Percentiles rank a stretch among this genome's conserved stretches.
Conservation (phyloP, 2,329 filamentous ascomycete species). For the Verticillium isaacii region DNA sequence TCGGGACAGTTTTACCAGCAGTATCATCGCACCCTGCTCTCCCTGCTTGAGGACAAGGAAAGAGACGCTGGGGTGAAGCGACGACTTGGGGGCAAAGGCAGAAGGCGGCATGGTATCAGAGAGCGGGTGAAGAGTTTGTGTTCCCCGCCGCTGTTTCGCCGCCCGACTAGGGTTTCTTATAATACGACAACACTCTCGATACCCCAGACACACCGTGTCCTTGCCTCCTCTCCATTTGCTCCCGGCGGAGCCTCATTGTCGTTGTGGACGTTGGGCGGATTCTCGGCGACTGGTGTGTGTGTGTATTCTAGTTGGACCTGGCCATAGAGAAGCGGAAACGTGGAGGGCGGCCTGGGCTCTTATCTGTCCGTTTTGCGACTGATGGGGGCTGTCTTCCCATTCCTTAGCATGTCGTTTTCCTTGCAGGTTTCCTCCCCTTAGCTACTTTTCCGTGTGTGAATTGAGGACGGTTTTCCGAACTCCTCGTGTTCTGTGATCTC, state of each 20-base stretch:
- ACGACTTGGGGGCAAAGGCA: not conserved
- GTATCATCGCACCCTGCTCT: not conserved
- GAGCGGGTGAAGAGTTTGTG: not conserved
- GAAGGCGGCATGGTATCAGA: not conserved
- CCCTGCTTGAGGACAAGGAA: constrained; percentile 4
- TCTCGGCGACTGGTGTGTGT: not conserved
- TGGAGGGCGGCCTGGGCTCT: not conserved
- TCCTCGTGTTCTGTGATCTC: not conserved
- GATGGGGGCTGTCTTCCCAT: not conserved
- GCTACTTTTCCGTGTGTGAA: constrained; percentile 4
- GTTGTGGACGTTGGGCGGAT: not conserved
- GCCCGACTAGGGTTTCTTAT: not conserved
- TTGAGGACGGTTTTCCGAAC: constrained; percentile 2
- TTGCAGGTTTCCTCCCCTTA: constrained; percentile 3
- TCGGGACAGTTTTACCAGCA: constrained; percentile 10
- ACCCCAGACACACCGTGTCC: not conserved
- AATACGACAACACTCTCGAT: not conserved
- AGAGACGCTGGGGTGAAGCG: constrained; percentile 16
- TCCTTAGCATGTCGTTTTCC: constrained; percentile 5
- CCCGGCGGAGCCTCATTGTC: not conserved
- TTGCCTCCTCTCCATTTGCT: not conserved
- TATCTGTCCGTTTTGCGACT: not conserved
- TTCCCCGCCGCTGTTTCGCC: not conserved
- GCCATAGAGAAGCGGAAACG: not conserved
- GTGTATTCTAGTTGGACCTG: not conserved